phyloP scores from a whole-genome alignment of 2,329 filamentous ascomycete species.

The Calonectria multiphialidica region DNA sequence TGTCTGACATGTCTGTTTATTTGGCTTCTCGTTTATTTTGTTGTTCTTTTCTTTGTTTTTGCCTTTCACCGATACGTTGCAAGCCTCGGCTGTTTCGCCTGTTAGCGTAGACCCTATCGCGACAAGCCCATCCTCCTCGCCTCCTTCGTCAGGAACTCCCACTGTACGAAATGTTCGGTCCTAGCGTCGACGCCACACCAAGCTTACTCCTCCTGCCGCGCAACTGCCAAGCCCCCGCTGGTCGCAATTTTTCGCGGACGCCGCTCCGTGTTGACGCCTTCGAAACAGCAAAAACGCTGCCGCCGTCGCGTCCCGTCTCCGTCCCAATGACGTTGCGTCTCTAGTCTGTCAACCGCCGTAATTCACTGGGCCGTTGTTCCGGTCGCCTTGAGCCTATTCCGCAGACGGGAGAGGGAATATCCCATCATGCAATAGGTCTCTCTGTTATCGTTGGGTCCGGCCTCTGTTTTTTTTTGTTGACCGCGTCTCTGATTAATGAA shows the following conservation, averaged over 20 bases:
- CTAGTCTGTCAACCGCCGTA: background rate
- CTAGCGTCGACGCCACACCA: constrained; percentile 34
- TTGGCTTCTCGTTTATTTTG: background rate
- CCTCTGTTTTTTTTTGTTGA: background rate
- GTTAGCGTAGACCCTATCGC: background rate
- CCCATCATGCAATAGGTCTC: constrained; percentile 2
- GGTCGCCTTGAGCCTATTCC: background rate
- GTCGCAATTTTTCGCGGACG: background rate
- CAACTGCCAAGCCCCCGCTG: constrained; percentile 22
- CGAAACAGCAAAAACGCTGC: background rate
- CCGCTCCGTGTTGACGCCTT: constrained; percentile 20
- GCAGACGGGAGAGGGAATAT: background rate
- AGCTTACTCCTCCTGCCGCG: constrained; percentile 8
- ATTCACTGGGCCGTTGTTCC: background rate
- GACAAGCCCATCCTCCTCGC: background rate
- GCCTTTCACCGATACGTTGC: background rate
- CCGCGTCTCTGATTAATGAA: background rate
- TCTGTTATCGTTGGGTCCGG: background rate
- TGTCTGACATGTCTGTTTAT: background rate
- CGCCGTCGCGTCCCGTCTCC: background rate
- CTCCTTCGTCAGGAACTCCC: constrained; percentile 21
- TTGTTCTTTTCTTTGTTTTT: background rate
- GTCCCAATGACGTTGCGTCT: constrained; percentile 12
- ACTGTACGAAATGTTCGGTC: constrained; percentile 12
- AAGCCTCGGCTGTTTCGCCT: constrained; percentile 22